Evolutionary conservation across 768 basidiomycete species (phyloP).

Genomic region (Kwoniella sp.): DNA sequence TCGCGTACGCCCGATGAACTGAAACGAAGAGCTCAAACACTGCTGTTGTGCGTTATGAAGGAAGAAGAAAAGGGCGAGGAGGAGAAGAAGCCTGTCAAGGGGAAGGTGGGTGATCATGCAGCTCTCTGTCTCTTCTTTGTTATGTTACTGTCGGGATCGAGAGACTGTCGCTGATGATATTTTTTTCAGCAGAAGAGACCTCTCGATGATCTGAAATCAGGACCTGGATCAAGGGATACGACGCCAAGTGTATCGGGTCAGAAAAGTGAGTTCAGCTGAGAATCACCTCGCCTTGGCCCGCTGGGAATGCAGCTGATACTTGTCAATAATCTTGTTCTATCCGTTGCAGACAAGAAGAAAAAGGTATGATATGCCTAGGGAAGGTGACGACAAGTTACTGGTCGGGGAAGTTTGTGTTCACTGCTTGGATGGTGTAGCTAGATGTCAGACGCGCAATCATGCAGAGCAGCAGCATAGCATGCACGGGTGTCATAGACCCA

Average conservation of each 20-base stretch:
- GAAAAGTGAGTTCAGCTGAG: conserved; percentile 42
- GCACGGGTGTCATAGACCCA: no score
- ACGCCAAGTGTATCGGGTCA: conserved; percentile 30
- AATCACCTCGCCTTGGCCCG: no score
- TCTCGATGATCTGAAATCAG: conserved; percentile 35
- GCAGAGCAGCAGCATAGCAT: no score
- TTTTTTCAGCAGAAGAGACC: conserved; percentile 27
- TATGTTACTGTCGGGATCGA: not conserved
- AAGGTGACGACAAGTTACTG: no score
- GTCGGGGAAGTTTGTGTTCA: no score
- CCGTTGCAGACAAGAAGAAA: conserved; percentile 27
- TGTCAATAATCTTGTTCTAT: no score
- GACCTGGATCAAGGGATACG: conserved; percentile 32
- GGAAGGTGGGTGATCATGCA: conserved; percentile 36
- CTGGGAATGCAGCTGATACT: no score
- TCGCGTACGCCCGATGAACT: conserved; percentile 87
- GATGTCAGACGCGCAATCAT: no score
- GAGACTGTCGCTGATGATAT: not conserved
- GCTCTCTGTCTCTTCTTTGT: no score
- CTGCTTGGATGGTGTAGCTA: no score
- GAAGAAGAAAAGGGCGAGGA: conserved; percentile 69
- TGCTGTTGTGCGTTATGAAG: conserved; percentile 88
- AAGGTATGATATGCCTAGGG: conserved; percentile 19
- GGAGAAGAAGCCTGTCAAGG: conserved; percentile 62
- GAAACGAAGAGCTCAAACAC: conserved; percentile 79